A percentile compares a stretch with the other conserved stretches of the same genome.
These are phyloP conservation scores for Chimonanthus praecox DNA, from an alignment of 164 flowering plant species.

Conservation along the genomic window DNA sequence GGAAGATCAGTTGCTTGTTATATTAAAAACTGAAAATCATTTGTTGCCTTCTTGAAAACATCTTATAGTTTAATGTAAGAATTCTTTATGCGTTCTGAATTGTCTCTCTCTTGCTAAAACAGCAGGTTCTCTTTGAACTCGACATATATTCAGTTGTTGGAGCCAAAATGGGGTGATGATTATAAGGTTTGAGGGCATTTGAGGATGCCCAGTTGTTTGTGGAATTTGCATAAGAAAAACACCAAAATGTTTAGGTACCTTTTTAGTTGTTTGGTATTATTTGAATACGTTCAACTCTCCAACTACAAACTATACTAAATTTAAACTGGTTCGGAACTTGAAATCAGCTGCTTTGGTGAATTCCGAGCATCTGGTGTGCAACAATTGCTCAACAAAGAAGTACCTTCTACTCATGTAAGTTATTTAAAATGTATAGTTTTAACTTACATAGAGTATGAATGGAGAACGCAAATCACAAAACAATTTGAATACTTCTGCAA, in stretches of 20 bases:
- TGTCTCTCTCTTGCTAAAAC: neutral
- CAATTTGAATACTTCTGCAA: too few relatives aligned
- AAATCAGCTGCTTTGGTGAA: slow-evolving; percentile 9
- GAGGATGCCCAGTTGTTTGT: slow-evolving; percentile 64
- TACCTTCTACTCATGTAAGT: slow-evolving; percentile 51
- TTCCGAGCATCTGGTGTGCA: slow-evolving; percentile 39
- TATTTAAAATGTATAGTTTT: neutral
- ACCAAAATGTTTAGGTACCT: slow-evolving; percentile 36
- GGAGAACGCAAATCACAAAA: too few relatives aligned
- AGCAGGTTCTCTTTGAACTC: slow-evolving; percentile 31
- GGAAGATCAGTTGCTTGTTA: neutral
- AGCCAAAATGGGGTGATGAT: slow-evolving; percentile 30
- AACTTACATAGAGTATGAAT: neutral
- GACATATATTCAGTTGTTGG: slow-evolving; percentile 74
- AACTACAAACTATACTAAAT: neutral
- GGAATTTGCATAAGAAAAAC: slow-evolving; percentile 71
- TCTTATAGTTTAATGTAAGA: too few relatives aligned
- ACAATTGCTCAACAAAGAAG: slow-evolving; percentile 49
- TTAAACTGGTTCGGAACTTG: neutral
- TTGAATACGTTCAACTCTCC: neutral
- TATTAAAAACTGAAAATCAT: neutral
- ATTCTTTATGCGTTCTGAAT: neutral
- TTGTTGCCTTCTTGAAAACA: neutral
- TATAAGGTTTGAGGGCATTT: slow-evolving; percentile 56
- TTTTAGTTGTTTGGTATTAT: neutral